Conservation (phyloP, 352 stramenopile species). For the Plasmopara viticola region DNA sequence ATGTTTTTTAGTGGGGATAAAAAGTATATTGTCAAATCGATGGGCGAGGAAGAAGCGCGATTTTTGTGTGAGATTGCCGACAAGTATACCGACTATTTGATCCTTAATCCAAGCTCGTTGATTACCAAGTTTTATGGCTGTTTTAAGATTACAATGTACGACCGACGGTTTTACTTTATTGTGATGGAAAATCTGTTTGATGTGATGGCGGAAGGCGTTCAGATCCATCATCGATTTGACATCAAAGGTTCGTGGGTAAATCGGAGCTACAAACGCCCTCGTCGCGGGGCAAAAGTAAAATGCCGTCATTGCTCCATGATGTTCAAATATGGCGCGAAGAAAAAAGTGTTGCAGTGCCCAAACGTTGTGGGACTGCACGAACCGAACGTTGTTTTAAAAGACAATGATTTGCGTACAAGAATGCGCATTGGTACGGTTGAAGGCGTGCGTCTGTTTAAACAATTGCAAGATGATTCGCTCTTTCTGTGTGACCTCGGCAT, state of each 20-base stretch:
- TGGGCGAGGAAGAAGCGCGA: conserved; percentile 70
- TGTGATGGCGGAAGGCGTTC: conserved; percentile 46
- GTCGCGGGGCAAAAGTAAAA: conserved; percentile 69
- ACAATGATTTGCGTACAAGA: conserved; percentile 76
- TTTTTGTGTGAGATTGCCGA: conserved; percentile 83
- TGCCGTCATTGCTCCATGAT: conserved; percentile 84
- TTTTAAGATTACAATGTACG: conserved; percentile 87
- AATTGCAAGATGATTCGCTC: conserved; percentile 63
- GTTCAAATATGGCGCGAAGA: conserved; percentile 73
- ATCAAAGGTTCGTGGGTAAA: conserved; percentile 92
- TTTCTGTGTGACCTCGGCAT: conserved; percentile 77
- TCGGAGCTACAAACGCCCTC: conserved; percentile 72
- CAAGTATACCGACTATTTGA: conserved; percentile 83
- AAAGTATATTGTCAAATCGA: conserved; percentile 89
- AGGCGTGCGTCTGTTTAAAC: conserved; percentile 54
- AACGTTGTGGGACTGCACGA: conserved; percentile 77
- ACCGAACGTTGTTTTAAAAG: conserved; percentile 83
- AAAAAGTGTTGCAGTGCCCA: conserved; percentile 58
- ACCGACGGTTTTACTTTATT: conserved; percentile 88
- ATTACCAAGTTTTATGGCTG: conserved; percentile 89
- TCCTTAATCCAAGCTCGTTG: conserved; percentile 58
- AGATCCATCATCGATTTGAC: conserved; percentile 85
- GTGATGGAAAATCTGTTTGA: conserved; percentile 92
- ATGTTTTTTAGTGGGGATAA: conserved; percentile 89
- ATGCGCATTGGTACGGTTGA: conserved; percentile 66